Evolutionary conservation across 306 rosid genomes (phyloP).

Genomic region (Castanopsis chinensis): DNA sequence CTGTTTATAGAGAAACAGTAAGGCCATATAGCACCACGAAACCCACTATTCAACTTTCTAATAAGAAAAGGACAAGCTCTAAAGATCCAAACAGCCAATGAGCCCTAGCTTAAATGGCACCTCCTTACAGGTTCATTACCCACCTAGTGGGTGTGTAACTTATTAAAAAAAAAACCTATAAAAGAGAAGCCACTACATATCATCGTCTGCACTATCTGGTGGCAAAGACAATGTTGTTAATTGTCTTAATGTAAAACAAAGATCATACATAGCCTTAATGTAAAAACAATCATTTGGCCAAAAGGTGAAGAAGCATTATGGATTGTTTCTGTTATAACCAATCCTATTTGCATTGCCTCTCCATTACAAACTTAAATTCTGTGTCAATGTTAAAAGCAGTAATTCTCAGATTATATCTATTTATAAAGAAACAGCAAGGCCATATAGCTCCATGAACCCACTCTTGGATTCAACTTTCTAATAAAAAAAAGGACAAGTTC

Average conservation of each 20-base stretch:
- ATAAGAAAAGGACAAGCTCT: not conserved
- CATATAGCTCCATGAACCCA: not conserved
- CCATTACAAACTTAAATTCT: too few relatives aligned
- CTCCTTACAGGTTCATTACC: too few relatives aligned
- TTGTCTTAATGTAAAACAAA: not conserved
- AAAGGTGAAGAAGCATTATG: too few relatives aligned
- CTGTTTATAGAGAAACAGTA: not conserved
- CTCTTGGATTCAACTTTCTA: not conserved
- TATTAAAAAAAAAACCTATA: not conserved
- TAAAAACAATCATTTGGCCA: not conserved
- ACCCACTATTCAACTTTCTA: not conserved
- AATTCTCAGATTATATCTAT: not conserved
- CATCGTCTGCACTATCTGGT: not conserved
- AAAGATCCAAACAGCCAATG: too few relatives aligned
- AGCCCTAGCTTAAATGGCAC: too few relatives aligned
- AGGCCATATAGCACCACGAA: not conserved
- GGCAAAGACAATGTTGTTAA: not conserved
- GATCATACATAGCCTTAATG: not conserved
- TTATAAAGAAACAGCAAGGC: not conserved
- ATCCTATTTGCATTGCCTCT: too few relatives aligned
- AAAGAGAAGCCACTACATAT: not conserved
- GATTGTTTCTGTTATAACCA: too few relatives aligned
- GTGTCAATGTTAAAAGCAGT: too few relatives aligned
- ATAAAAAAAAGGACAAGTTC: not conserved
- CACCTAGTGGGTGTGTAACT: too few relatives aligned